phyloP scores from a whole-genome alignment of 2,329 filamentous ascomycete genomes.

The Phaeophleospora eucalypticola region DNA sequence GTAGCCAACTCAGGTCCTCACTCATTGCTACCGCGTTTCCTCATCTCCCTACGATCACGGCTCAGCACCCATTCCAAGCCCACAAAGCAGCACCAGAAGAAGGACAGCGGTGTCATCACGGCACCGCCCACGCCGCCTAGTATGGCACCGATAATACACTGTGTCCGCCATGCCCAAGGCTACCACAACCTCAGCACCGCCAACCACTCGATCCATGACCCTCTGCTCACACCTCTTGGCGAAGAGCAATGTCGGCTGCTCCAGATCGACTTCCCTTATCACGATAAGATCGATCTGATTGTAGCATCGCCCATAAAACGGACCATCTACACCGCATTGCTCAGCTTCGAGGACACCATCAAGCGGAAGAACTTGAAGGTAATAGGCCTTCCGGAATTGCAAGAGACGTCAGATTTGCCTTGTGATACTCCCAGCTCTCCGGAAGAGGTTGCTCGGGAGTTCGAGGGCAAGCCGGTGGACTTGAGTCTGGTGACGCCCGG shows the following conservation, averaged over 20 bases:
- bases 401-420: conserved; percentile 70
- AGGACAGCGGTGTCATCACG: too few species aligned
- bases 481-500: conserved; percentile 53
- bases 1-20: too few species aligned
- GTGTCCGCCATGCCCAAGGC: conserved; percentile 70
- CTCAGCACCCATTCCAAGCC: too few species aligned
- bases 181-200: conserved; percentile 71
- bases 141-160: conserved; percentile 49
- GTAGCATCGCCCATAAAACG: conserved; percentile 76
- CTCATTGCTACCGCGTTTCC: too few species aligned
- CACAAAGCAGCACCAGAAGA: too few species aligned
- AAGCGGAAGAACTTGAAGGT: conserved; percentile 48
- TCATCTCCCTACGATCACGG: too few species aligned
- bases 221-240: conserved; percentile 71
- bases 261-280: conserved; percentile 59
- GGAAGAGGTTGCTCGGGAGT: conserved; percentile 56
- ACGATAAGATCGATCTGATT: conserved; percentile 63
- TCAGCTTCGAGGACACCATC: conserved; percentile 60
- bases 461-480: conserved; percentile 60
- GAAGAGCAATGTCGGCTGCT: conserved; percentile 68
- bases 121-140: neutral
- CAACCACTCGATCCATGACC: conserved; percentile 73
- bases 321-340: conserved; percentile 72
- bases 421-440: conserved; percentile 69
- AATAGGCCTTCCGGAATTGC: conserved; percentile 67